Evolutionary conservation across 805 yeast species (phyloP), one percentile per base, ranked within the genome.

Genomic region (Wickerhamomyces rabaulensis): DNA sequence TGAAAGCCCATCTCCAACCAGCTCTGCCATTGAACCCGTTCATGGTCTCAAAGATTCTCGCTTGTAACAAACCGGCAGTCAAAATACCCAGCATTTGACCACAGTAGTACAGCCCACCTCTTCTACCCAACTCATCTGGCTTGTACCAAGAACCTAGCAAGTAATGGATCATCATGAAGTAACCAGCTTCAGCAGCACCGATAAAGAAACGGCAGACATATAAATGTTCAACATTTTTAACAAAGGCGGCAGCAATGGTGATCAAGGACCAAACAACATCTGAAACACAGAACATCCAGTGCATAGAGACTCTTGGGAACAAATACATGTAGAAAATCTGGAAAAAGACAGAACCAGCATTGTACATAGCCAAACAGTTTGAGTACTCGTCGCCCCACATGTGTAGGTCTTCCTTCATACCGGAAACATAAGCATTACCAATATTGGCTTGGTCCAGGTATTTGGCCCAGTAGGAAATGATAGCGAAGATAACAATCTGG

Each of bases 1-100:
- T 70, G 53, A 78, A 80, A 63, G 80, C 75, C 87, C 86, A 81
- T 62, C 80, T 73, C 87, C 87, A 81, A 16, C 80, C 76, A 6
- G 74, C 71, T 21, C 71, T 57, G 4, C 80, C 82, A 37, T 58
- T 58, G 5, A 58, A 63, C 27, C 75, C 78, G 48, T 67, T 64
- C 55, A 76, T 56, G 40, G 60, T 58, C 46, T 68, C 59, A 49
- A 59, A 73, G 40, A 76, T 52, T 7, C 78, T 70, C 8, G 80
- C 47, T 29, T 79, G 80, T 41, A 80, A 61, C 39, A 79, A 61
- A 45, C 84, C 83, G 4, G 82, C 74, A 3, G 83, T 78, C 42
- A 79, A 67, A 27, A 75, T 66, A 25, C 86, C 71, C 36, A 67
- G 41, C 42, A 66, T 52, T 43, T 66, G 67, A 26, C 89, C 87